Evolutionary conservation across 352 stramenopile species (phyloP), one percentile per base, ranked within the genome.

Genomic region (Globisporangium abappressorium): DNA sequence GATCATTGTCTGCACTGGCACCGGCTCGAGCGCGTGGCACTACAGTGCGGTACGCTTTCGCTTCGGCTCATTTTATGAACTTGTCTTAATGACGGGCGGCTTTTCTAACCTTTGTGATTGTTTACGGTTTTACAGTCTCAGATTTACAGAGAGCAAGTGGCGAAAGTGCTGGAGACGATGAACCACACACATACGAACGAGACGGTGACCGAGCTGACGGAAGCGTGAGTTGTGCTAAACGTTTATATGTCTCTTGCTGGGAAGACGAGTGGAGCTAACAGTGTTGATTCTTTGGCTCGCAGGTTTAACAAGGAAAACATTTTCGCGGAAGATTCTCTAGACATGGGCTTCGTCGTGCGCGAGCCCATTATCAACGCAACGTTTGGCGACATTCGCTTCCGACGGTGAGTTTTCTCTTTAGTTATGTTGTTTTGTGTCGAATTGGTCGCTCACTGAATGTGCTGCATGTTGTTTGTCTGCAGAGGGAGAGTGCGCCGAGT

Each of bases 351-450:
- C 70, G 78, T 96, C 36, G 85, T 93, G 5, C 88, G 88, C 55
- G 88, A 96, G 56, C 88, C 88, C 20, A 96, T 96, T 66, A 94
- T 96, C 79, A 96, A 96, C 78, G 86, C 86, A 64, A 96, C 88
- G 33, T 96, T 96, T 68, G 88, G 88, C 43, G 86, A 96, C 74
- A 96, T 96, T 65, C 86, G 88, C 56, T 94, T 94, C 75, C 80
- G 88, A 87, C 81, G 82, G 87, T 95, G 61, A 66, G 66, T 36
- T 6, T 9, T 9, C 12, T 20, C 2, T 2, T 8, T 34, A 46
- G 41, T 41, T 11, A 36, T 53, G 36, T 2, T 57, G 33, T 49
- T 26, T 69, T 30, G 2, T 30, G 46, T 24, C 15, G 18, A 33
- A 18, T 56, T 26, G 12, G 46, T 53, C 28, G 30, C 54, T 59